Evolutionary conservation across 106 monocot genomes (phyloP).

Genomic region (Phalaenopsis equestris): DNA sequence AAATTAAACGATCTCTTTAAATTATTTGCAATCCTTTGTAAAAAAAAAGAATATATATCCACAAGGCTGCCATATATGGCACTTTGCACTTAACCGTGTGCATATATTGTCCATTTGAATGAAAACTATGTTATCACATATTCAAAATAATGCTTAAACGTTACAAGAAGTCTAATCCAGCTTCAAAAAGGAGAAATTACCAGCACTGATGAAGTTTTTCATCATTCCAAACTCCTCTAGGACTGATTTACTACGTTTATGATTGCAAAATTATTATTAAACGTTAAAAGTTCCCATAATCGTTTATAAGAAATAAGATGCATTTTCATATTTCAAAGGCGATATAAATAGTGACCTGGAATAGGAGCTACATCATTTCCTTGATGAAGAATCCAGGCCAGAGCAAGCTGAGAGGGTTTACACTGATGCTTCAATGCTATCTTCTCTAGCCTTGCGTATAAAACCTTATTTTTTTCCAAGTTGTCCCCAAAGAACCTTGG

Average conservation of each 20-base stretch:
- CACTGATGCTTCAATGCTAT: conserved; percentile 38
- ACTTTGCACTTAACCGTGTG: background rate
- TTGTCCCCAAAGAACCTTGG: conserved; percentile 37
- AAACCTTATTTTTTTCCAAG: conserved; percentile 40
- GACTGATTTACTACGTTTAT: background rate
- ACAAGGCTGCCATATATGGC: background rate
- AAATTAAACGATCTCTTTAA: background rate
- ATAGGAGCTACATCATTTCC: conserved; percentile 49
- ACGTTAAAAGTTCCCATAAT: background rate
- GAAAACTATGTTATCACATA: background rate
- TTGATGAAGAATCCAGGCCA: conserved; percentile 49
- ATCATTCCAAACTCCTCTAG: background rate
- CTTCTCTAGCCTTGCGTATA: conserved; percentile 15
- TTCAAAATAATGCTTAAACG: background rate
- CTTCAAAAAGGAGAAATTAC: background rate
- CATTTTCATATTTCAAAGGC: background rate
- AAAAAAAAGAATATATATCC: background rate
- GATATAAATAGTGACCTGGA: conserved; percentile 26
- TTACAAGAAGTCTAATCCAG: background rate
- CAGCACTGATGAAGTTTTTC: background rate
- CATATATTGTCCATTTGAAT: background rate
- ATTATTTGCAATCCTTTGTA: background rate
- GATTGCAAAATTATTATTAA: background rate
- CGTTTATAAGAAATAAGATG: background rate
- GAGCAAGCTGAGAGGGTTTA: conserved; percentile 41